Conservation (phyloP, 306 rosid species). For the Pterocarpus santalinus region DNA sequence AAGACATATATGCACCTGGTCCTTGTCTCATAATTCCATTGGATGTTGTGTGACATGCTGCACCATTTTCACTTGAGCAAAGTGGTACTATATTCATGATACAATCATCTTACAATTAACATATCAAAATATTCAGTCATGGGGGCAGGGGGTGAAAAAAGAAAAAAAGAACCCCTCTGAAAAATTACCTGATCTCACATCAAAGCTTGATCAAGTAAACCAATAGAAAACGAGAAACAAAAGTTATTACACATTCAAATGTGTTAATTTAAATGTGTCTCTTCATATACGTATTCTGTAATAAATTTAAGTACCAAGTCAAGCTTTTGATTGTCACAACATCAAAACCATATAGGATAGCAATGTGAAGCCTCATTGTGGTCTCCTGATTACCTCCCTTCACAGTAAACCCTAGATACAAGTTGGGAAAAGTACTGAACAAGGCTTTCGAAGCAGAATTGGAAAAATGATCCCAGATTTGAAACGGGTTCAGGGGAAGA, state of each 20-base stretch:
- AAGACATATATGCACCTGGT: neutral
- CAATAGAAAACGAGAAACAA: conserved; percentile 16
- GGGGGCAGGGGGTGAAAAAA: neutral
- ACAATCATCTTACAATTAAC: conserved; percentile 30
- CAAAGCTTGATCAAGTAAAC: conserved; percentile 40
- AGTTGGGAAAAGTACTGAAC: conserved; percentile 60
- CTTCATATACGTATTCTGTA: conserved; percentile 60
- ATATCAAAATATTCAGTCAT: conserved; percentile 14
- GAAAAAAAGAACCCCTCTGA: neutral
- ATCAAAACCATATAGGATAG: conserved; percentile 55
- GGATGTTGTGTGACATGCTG: neutral
- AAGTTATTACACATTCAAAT: conserved; percentile 53
- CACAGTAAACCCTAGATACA: conserved; percentile 57
- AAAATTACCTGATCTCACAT: conserved; percentile 26
- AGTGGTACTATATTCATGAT: conserved; percentile 24
- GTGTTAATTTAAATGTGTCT: conserved; percentile 50
- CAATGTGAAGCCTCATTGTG: conserved; percentile 68
- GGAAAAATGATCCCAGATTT: conserved; percentile 62
- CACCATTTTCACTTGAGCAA: conserved; percentile 4
- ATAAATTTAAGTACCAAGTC: conserved; percentile 68
- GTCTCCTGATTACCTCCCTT: conserved; percentile 60
- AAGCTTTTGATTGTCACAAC: conserved; percentile 65
- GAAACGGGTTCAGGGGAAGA: conserved; percentile 59
- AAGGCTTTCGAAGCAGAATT: conserved; percentile 53
- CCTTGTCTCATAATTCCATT: neutral